Evolutionary conservation across 164 flowering plant genomes (phyloP).

Genomic region (Vitis riparia): DNA sequence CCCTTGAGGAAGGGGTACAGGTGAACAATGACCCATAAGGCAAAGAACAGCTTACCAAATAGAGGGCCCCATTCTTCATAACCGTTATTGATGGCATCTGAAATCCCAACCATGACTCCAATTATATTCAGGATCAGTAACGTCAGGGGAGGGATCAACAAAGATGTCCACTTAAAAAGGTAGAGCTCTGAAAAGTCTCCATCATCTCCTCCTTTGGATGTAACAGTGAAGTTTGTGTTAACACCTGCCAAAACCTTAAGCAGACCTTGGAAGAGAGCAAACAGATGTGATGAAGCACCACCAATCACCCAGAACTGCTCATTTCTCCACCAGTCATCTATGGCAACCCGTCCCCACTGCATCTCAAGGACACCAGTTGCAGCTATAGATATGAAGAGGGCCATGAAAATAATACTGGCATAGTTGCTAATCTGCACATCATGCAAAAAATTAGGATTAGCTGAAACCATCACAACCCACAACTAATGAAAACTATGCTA

Average conservation of each 20-base stretch:
- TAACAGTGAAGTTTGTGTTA: slow-evolving; percentile 79
- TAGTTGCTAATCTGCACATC: slow-evolving; percentile 76
- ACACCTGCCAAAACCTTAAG: slow-evolving; percentile 81
- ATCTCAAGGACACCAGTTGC: slow-evolving; percentile 71
- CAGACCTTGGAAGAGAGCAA: slow-evolving; percentile 78
- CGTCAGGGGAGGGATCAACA: slow-evolving; percentile 66
- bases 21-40: slow-evolving; percentile 78
- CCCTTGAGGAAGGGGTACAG: slow-evolving; percentile 88
- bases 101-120: slow-evolving; percentile 62
- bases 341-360: slow-evolving; percentile 77
- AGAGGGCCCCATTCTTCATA: slow-evolving; percentile 83
- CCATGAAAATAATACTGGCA: slow-evolving; percentile 70
- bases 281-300: slow-evolving; percentile 70
- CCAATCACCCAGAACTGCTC: slow-evolving; percentile 94
- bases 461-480: not conserved
- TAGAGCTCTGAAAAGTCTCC: slow-evolving; percentile 75
- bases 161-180: slow-evolving; percentile 75
- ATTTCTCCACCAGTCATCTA: slow-evolving; percentile 87
- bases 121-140: slow-evolving; percentile 62
- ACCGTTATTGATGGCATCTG: slow-evolving; percentile 70
- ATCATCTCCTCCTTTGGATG: slow-evolving; percentile 76
- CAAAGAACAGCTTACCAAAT: slow-evolving; percentile 70
- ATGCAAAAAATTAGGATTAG: slow-evolving; percentile 2
- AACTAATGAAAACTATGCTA: not conserved
- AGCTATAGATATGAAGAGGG: slow-evolving; percentile 66